Evolutionary conservation across 108 stramenopile species (phyloP).

Genomic region (Craspedostauros australis): DNA sequence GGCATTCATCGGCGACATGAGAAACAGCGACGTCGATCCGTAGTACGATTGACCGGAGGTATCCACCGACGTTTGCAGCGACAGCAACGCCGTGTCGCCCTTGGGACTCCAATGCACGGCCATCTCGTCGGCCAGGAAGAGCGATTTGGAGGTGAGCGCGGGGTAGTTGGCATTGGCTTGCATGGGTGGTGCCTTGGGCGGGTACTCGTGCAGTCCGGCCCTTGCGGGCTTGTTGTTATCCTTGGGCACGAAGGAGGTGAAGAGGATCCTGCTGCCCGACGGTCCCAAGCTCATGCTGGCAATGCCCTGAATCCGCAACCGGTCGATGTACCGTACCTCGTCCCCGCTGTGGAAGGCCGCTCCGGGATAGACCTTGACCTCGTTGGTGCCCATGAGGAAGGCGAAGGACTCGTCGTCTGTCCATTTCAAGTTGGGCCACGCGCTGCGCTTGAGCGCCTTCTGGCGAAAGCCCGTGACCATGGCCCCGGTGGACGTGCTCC

Average conservation of each 20-base stretch:
- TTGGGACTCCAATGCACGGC: slow-evolving; percentile 67
- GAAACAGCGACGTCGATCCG: slow-evolving; percentile 85
- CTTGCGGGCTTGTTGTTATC: slow-evolving; percentile 86
- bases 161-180: slow-evolving; percentile 28
- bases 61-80: slow-evolving; percentile 89
- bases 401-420: slow-evolving; percentile 78
- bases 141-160: slow-evolving; percentile 55
- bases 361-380: slow-evolving; percentile 65
- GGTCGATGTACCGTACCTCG: slow-evolving; percentile 41
- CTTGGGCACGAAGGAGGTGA: slow-evolving; percentile 81
- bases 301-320: slow-evolving; percentile 51
- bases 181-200: slow-evolving; percentile 4
- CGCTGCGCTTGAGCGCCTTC: slow-evolving; percentile 52
- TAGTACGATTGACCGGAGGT: slow-evolving; percentile 91
- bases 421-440: slow-evolving; percentile 89
- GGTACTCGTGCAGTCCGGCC: slow-evolving; percentile 63
- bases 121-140: slow-evolving; percentile 78
- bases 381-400: slow-evolving; percentile 59
- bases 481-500: slow-evolving; percentile 44
- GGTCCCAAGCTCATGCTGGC: slow-evolving; percentile 41
- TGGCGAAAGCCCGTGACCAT: slow-evolving; percentile 55
- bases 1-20: slow-evolving; percentile 55
- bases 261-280: slow-evolving; percentile 15
- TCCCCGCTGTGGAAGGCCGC: slow-evolving; percentile 15
- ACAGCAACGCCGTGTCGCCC: slow-evolving; percentile 71